Percentiles rank a stretch among this genome's conserved stretches.
These are phyloP conservation scores for Penicillium alfredii DNA, from an alignment of 495 filamentous ascomycete species.

Conservation along the genomic window DNA sequence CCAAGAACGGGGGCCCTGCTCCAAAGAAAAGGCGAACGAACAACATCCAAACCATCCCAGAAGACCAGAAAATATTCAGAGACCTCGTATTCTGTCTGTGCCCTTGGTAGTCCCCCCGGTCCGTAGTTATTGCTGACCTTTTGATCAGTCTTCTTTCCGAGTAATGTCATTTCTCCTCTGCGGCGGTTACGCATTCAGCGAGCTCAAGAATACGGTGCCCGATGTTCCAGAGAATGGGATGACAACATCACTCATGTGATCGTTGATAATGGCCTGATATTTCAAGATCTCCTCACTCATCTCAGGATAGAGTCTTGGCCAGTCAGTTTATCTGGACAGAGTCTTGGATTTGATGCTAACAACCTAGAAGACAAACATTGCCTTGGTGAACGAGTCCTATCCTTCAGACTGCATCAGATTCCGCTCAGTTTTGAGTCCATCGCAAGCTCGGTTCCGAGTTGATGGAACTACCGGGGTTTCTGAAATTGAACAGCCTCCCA, in stretches of 20 bases:
- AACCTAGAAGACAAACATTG: conserved; percentile 36
- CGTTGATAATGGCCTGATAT: conserved; percentile 65
- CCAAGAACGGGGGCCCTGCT: conserved; percentile 9
- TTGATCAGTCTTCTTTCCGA: conserved; percentile 66
- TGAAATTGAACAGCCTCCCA: conserved; percentile 2
- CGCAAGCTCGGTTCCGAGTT: conserved; percentile 56
- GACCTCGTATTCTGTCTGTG: conserved; percentile 55
- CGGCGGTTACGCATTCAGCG: conserved; percentile 67
- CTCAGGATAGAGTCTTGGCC: conserved; percentile 48
- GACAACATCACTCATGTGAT: conserved; percentile 65
- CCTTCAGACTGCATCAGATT: conserved; percentile 71
- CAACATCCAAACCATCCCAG: conserved; percentile 43
- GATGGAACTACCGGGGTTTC: conserved; percentile 26
- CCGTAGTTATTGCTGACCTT: conserved; percentile 1
- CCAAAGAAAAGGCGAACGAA: conserved; percentile 25
- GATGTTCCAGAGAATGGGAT: conserved; percentile 52
- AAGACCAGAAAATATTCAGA: conserved; percentile 59
- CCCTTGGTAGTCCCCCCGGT: not conserved
- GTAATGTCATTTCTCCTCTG: conserved; percentile 61
- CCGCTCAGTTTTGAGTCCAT: conserved; percentile 49
- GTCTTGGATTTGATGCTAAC: conserved; percentile 24
- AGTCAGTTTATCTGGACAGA: conserved; percentile 28
- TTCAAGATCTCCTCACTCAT: conserved; percentile 56
- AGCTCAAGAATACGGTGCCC: conserved; percentile 69
- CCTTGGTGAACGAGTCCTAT: conserved; percentile 71